Conservation (phyloP, 1,284 basidiomycete species). For the Phlebopus sp. region DNA sequence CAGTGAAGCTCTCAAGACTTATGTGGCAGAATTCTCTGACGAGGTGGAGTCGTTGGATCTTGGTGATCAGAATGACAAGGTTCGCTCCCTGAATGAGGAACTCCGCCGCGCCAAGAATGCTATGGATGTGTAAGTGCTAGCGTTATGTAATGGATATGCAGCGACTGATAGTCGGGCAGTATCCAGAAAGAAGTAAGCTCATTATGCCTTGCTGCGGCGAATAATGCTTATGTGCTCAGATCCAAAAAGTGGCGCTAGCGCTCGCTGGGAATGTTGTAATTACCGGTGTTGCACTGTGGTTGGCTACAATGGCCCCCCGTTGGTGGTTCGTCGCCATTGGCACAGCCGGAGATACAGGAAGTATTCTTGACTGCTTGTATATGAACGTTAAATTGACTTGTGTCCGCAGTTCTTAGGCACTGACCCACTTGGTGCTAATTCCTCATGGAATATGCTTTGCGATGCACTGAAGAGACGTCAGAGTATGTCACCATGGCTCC, state of each 20-base stretch:
- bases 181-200: conserved; percentile 17
- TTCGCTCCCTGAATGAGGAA: conserved; percentile 2
- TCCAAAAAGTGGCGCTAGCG: conserved; percentile 20
- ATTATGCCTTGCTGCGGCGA: too few species aligned
- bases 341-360: conserved; percentile 3
- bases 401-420: conserved; percentile 5
- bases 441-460: conserved; percentile 7
- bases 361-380: neutral
- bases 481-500: conserved; percentile 8
- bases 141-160: neutral
- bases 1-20: conserved; percentile 14
- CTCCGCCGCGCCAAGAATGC: conserved; percentile 4
- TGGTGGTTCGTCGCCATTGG: conserved; percentile 8
- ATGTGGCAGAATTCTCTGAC: conserved; percentile 15
- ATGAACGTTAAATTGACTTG: neutral
- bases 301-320: conserved; percentile 12
- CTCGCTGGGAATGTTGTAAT: conserved; percentile 15
- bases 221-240: neutral
- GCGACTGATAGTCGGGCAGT: conserved; percentile 11
- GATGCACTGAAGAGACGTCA: conserved; percentile 3
- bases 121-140: conserved; percentile 19
- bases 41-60: conserved; percentile 8
- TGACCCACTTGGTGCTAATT: conserved; percentile 5
- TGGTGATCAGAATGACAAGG: conserved; percentile 8
- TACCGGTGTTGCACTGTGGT: conserved; percentile 18